phyloP scores from a whole-genome alignment of 192 early-diverging fungal genomes.

The Coemansia sp. region DNA sequence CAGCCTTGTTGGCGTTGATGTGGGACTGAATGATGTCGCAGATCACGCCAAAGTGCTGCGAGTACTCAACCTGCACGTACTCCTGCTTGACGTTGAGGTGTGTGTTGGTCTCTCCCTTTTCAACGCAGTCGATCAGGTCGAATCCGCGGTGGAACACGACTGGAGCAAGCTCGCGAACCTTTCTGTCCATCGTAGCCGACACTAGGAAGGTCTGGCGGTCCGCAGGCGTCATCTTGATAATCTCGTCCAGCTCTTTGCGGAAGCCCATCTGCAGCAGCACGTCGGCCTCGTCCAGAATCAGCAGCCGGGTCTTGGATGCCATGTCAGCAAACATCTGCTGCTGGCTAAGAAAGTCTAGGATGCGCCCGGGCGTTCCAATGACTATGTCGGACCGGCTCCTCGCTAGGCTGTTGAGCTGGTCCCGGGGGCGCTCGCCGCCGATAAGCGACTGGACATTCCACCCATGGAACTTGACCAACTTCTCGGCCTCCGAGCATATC shows the following conservation, averaged over 20 bases:
- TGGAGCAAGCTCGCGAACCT: slow-evolving; percentile 68
- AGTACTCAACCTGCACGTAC: slow-evolving; percentile 62
- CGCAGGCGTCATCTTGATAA: slow-evolving; percentile 59
- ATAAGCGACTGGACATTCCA: slow-evolving; percentile 72
- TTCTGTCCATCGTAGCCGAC: slow-evolving; percentile 81
- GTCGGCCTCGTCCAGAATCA: slow-evolving; percentile 96
- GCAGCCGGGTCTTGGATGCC: slow-evolving; percentile 49
- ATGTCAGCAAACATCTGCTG: slow-evolving; percentile 56
- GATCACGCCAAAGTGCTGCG: slow-evolving; percentile 61
- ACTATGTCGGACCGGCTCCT: slow-evolving; percentile 74
- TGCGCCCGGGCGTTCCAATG: slow-evolving; percentile 93
- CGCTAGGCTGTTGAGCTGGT: slow-evolving; percentile 55
- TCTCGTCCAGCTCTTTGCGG: slow-evolving; percentile 76
- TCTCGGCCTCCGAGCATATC: slow-evolving; percentile 73
- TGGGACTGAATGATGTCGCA: slow-evolving; percentile 67
- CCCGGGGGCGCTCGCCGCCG: slow-evolving; percentile 68
- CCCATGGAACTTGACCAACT: slow-evolving; percentile 58
- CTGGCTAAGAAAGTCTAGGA: slow-evolving; percentile 70
- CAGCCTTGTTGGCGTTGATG: slow-evolving; percentile 33
- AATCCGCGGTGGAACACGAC: slow-evolving; percentile 64
- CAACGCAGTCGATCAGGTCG: slow-evolving; percentile 79
- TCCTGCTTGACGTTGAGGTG: slow-evolving; percentile 80
- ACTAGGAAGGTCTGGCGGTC: slow-evolving; percentile 89
- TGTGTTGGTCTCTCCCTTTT: slow-evolving; percentile 79
- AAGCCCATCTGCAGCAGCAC: slow-evolving; percentile 94